Conservation (phyloP, 1,284 basidiomycete genomes). For the Cryptococcus wingfieldii region DNA sequence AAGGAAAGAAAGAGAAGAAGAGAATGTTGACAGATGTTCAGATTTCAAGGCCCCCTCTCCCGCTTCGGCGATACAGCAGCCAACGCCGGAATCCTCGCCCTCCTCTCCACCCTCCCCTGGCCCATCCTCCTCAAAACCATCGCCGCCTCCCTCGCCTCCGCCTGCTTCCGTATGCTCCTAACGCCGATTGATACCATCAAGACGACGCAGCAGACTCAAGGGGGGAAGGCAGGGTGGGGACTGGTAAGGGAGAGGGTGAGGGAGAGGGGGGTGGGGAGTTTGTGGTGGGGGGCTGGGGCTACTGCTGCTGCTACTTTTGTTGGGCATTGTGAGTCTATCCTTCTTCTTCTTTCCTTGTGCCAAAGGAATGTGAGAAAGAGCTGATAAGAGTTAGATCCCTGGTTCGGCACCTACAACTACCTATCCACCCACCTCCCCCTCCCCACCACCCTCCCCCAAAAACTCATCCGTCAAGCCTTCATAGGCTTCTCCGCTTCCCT, state of each 20-base stretch:
- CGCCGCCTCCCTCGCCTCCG: conserved; percentile 50
- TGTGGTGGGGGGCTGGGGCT: conserved; percentile 84
- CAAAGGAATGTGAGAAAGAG: not conserved
- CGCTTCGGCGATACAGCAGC: conserved; percentile 81
- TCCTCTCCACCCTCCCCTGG: conserved; percentile 36
- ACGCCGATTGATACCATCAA: conserved; percentile 87
- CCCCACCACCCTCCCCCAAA: conserved; percentile 56
- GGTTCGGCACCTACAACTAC: conserved; percentile 64
- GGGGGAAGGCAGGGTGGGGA: conserved; percentile 57
- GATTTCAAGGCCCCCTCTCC: conserved; percentile 47
- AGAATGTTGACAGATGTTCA: not conserved
- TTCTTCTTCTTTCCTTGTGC: conserved; percentile 28
- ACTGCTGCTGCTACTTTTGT: conserved; percentile 87
- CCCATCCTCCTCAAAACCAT: conserved; percentile 46
- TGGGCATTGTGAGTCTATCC: conserved; percentile 63
- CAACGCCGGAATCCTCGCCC: conserved; percentile 44
- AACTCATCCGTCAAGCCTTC: conserved; percentile 69
- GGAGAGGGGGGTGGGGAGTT: conserved; percentile 65
- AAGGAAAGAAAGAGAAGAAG: no score
- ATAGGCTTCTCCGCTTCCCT: conserved; percentile 81
- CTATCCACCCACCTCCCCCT: conserved; percentile 62
- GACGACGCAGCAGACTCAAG: conserved; percentile 86
- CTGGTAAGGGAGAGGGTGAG: conserved; percentile 67
- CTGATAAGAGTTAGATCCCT: conserved; percentile 55
- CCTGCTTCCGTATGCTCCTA: conserved; percentile 73